Conservation (phyloP, 768 basidiomycete genomes). For the Mycena indigotica region DNA sequence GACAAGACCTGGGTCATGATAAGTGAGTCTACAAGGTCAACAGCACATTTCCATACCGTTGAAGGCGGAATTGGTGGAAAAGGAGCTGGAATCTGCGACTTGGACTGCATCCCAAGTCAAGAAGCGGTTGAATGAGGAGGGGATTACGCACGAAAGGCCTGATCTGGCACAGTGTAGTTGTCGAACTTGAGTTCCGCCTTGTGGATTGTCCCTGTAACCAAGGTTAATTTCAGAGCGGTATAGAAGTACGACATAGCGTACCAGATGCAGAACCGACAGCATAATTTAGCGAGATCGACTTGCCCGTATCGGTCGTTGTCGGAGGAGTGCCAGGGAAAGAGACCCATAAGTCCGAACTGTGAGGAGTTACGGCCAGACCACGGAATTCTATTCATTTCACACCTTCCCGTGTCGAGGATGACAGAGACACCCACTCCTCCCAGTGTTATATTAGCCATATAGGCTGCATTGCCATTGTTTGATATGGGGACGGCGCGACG, state of each 20-base stretch:
- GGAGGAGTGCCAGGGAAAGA: constrained; percentile 39
- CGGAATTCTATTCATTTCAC: too few relatives aligned
- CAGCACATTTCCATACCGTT: constrained; percentile 32
- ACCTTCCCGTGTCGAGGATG: constrained; percentile 54
- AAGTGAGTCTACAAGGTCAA: constrained; percentile 27
- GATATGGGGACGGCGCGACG: constrained; percentile 27
- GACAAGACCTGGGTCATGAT: constrained; percentile 37
- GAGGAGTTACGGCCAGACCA: background rate
- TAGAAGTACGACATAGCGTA: constrained; percentile 24
- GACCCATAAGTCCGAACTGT: constrained; percentile 69
- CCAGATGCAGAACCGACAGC: constrained; percentile 57
- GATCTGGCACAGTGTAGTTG: constrained; percentile 45
- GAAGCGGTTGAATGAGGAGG: background rate
- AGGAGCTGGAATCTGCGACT: constrained; percentile 30
- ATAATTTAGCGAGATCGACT: constrained; percentile 44
- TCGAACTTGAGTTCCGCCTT: constrained; percentile 46
- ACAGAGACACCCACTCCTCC: constrained; percentile 38
- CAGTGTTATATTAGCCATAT: constrained; percentile 42
- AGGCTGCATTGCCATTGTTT: constrained; percentile 43
- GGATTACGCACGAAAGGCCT: constrained; percentile 46
- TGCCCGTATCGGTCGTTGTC: constrained; percentile 39
- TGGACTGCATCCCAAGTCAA: constrained; percentile 37
- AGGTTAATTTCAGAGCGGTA: background rate
- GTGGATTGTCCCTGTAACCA: constrained; percentile 44
- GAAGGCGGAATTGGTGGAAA: constrained; percentile 11